Percentiles rank a stretch among this genome's conserved stretches.
Conservation (phyloP, 495 filamentous ascomycete species). For the Aspergillus cristatus region DNA sequence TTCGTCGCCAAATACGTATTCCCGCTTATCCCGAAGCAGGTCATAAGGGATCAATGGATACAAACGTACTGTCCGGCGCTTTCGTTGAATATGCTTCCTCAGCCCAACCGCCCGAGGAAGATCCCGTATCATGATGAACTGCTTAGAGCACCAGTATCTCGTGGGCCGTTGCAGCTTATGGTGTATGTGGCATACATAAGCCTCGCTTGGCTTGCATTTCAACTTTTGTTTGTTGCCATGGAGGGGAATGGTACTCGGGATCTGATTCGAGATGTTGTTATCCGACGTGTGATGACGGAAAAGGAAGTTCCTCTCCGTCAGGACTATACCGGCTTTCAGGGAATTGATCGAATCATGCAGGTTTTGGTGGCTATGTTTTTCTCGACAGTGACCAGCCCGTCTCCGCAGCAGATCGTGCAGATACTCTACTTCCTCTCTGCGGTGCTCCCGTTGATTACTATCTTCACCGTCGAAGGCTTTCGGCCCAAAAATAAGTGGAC, state of each 20-base stretch:
- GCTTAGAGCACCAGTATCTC: constrained; percentile 1
- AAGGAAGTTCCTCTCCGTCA: constrained; percentile 1
- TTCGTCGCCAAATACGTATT: constrained; percentile 5
- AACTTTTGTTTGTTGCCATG: constrained; percentile 2
- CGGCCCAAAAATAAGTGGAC: constrained; percentile 11
- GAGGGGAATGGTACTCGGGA: constrained; percentile 5
- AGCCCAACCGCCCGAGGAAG: constrained; percentile 1
- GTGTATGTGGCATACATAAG: constrained; percentile 4
- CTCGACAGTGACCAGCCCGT: constrained; percentile 3
- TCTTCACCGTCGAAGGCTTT: constrained; percentile 11
- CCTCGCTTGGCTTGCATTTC: constrained; percentile 5
- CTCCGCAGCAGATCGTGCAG: constrained; percentile 8
- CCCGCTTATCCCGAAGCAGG: constrained; percentile 1
- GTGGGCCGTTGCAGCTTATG: not conserved
- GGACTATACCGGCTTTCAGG: constrained; percentile 2
- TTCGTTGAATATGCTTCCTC: constrained; percentile 11
- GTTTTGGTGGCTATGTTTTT: constrained; percentile 6
- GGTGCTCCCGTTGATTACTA: constrained; percentile 8
- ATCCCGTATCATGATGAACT: constrained; percentile 10
- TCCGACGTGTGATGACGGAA: not conserved
- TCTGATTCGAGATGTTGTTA: constrained; percentile 2
- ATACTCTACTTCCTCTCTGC: constrained; percentile 9
- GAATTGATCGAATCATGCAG: constrained; percentile 5
- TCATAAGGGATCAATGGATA: constrained; percentile 1
- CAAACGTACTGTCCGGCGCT: constrained; percentile 4